Evolutionary conservation across 768 basidiomycete genomes (phyloP).

Genomic region (Podaxis mareebaensis): DNA sequence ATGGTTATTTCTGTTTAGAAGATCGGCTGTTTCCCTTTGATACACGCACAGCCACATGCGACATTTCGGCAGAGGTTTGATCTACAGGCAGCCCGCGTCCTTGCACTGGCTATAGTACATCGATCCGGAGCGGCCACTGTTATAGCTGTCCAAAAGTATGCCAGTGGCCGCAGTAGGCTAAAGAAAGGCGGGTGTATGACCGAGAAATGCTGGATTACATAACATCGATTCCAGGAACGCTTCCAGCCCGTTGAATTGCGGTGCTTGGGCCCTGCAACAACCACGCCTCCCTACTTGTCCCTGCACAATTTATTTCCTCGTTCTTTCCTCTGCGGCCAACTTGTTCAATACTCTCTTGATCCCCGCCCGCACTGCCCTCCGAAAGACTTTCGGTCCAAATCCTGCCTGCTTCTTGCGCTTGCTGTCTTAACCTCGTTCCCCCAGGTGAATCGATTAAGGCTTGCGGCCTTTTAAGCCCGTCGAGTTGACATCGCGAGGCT

Average conservation of each 20-base stretch:
- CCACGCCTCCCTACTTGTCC: slow-evolving; percentile 3
- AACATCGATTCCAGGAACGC: slow-evolving; percentile 1
- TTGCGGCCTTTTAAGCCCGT: slow-evolving; percentile 14
- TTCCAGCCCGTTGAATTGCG: background rate
- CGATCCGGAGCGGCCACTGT: no score
- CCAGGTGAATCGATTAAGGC: background rate
- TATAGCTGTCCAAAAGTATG: background rate
- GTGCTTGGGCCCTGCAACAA: slow-evolving; percentile 9
- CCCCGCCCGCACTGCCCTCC: slow-evolving; percentile 2
- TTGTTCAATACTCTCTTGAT: no score
- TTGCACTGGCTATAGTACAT: no score
- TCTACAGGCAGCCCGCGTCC: no score
- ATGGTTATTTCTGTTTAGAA: no score
- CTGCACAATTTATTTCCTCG: slow-evolving; percentile 6
- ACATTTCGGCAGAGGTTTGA: no score
- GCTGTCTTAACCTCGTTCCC: background rate
- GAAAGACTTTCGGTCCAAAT: background rate
- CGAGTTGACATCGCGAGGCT: background rate
- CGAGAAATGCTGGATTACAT: background rate
- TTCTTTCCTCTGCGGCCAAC: slow-evolving; percentile 8
- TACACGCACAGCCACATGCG: no score
- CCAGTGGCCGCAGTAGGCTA: background rate
- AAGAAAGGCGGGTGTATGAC: background rate
- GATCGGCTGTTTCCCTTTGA: no score
- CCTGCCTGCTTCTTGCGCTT: background rate